phyloP scores from a whole-genome alignment of 345 rosid genomes.

The Turnera subulata region DNA sequence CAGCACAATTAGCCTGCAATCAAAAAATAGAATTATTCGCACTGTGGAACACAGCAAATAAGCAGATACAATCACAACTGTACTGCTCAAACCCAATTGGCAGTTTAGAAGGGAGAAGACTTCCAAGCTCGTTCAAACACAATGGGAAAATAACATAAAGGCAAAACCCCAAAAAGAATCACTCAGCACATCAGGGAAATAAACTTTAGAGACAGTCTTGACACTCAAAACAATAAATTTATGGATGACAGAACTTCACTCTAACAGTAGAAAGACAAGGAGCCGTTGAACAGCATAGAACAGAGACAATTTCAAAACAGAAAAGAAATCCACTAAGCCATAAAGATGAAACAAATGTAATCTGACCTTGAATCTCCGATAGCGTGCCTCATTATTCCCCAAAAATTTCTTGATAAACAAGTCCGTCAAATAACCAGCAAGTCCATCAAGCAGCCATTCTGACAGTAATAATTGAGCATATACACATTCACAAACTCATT shows the following conservation, averaged over 20 bases:
- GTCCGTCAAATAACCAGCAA: constrained; percentile 90
- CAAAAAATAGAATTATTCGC: constrained; percentile 8
- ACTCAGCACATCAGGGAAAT: no score
- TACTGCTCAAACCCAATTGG: no score
- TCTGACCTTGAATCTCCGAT: constrained; percentile 86
- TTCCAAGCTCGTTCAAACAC: background rate
- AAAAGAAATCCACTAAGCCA: no score
- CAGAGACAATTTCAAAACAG: no score
- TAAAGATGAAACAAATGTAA: no score
- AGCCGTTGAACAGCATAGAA: no score
- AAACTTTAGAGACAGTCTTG: no score
- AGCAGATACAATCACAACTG: background rate
- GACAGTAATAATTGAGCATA: constrained; percentile 8
- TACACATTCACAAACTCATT: background rate
- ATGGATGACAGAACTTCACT: no score
- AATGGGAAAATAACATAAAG: background rate
- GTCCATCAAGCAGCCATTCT: constrained; percentile 99
- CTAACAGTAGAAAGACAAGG: no score
- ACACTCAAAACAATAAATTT: no score
- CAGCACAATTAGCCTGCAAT: constrained; percentile 84
- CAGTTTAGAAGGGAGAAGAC: background rate
- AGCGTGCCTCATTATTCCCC: constrained; percentile 95
- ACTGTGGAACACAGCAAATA: background rate
- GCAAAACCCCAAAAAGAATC: background rate
- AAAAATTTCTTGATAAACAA: constrained; percentile 81